phyloP scores from a whole-genome alignment of 768 basidiomycete genomes.

The Neoboletus subvelutipes region DNA sequence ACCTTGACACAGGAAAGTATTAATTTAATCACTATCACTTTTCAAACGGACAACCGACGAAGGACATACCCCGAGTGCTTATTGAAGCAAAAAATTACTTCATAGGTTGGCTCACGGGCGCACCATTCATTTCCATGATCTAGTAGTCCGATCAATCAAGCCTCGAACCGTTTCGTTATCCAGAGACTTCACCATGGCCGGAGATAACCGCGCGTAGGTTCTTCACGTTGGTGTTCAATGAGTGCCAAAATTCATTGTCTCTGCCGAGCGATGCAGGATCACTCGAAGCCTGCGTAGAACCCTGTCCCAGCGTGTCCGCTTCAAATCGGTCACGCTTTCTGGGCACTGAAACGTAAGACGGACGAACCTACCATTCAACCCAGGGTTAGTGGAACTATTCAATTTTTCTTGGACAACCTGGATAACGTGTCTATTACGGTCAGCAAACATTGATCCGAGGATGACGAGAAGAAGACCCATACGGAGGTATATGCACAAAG shows the following conservation, averaged over 20 bases:
- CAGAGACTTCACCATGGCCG: slow-evolving; percentile 55
- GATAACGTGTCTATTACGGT: slow-evolving; percentile 23
- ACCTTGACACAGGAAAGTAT: slow-evolving; percentile 37
- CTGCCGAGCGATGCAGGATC: slow-evolving; percentile 39
- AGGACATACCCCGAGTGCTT: slow-evolving; percentile 67
- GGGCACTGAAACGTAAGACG: not conserved
- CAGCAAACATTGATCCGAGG: not conserved
- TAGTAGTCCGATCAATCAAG: slow-evolving; percentile 25
- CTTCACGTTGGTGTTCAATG: slow-evolving; percentile 55
- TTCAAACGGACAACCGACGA: not conserved
- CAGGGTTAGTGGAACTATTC: slow-evolving; percentile 42
- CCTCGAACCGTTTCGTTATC: not conserved
- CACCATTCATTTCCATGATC: slow-evolving; percentile 86
- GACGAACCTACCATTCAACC: slow-evolving; percentile 38
- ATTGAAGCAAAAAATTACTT: slow-evolving; percentile 70
- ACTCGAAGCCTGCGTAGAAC: slow-evolving; percentile 60
- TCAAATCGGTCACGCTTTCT: not conserved
- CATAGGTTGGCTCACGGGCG: slow-evolving; percentile 57
- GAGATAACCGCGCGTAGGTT: slow-evolving; percentile 69
- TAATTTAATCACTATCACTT: no score
- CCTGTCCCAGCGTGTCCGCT: slow-evolving; percentile 54
- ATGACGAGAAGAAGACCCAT: slow-evolving; percentile 22
- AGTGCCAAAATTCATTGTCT: slow-evolving; percentile 62
- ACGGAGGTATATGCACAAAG: slow-evolving; percentile 79
- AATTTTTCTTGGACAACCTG: slow-evolving; percentile 34